These are phyloP conservation scores for Fusarium burgessii DNA, from an alignment of 2,329 filamentous ascomycete species.

Conservation along the genomic window DNA sequence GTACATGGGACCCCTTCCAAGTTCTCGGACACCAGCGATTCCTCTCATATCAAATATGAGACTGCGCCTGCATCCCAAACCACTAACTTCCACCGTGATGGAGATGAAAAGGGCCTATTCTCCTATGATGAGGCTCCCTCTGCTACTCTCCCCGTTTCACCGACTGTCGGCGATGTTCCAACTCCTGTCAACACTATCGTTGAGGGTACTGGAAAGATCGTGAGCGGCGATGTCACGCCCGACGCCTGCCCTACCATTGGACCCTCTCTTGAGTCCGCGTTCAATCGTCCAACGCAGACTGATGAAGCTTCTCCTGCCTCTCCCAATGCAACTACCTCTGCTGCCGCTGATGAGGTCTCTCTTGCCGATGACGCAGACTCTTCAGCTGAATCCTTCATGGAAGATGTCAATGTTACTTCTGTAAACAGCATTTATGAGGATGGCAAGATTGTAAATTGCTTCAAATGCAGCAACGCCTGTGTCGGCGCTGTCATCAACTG, in stretches of 20 bases:
- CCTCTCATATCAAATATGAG: too few relatives aligned
- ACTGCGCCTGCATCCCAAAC: too few relatives aligned
- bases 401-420: not conserved
- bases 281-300: not conserved
- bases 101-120: conserved; percentile 5
- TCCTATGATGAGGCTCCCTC: not conserved
- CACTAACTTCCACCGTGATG: not conserved
- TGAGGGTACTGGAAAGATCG: not conserved
- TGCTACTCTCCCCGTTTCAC: not conserved
- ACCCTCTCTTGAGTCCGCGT: not conserved
- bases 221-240: not conserved
- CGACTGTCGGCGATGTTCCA: not conserved
- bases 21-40: not conserved
- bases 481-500: not conserved
- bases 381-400: not conserved
- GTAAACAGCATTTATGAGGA: too few relatives aligned
- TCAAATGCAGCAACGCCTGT: not conserved
- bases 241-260: not conserved
- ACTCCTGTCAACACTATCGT: not conserved
- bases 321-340: too few relatives aligned
- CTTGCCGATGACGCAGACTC: not conserved
- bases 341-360: not conserved
- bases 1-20: not conserved
- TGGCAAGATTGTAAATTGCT: not conserved
- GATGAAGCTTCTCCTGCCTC: too few relatives aligned